Base-by-base conservation (phyloP, 306 rosid species). In the Cucurbita maxima region DNA sequence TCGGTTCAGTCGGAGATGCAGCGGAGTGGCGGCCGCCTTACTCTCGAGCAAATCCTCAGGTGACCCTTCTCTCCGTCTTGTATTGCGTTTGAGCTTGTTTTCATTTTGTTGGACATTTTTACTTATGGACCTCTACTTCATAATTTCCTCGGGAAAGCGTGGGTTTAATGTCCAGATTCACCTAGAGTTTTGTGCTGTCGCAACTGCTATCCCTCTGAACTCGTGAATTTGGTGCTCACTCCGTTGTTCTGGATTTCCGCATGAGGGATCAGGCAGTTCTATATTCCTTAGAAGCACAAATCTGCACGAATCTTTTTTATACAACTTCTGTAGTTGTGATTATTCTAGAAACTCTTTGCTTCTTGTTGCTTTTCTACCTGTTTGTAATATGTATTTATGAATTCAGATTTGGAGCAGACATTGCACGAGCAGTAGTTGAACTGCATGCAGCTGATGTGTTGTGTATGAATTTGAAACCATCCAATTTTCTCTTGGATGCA, bases 1-100 rank as follows among this genome's bases (percentile, higher is more conserved):
- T 95, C 99, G 44, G 91, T 95, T 80, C 97, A 88, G 75, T 87
- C 97, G 10, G 99, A 91, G 88, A 95, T 95, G 99, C 92, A 85
- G 77, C 86, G 90, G n/a, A 94, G 91, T 55, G 95, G 88, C 77
- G 99, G 99, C 68, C 84, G 99, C 75, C 97, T 95, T 59, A 95
- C 99, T 62, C 81, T 95, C 87, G 99, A 95, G 85, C 99, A 95
- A 85, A 96, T 95, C 51, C 78, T 95, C 76, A 91, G 99, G 99
- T 95, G 25, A 45, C 38, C 19, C 11, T 67, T 43, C 84, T 74
- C 75, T 56, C 12, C 25, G 6, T 55, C 8, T 7, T 40, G 1
- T 8, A 34, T 70, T 15, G 63, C n/a, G 38, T 59, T 64, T 12
- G 40, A 69, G 38, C 8, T 48, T 69, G 20, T 14, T 45, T 47